These are phyloP conservation scores for Mycena olivaceomarginata DNA, from an alignment of 768 basidiomycete genomes.

Conservation along the genomic window DNA sequence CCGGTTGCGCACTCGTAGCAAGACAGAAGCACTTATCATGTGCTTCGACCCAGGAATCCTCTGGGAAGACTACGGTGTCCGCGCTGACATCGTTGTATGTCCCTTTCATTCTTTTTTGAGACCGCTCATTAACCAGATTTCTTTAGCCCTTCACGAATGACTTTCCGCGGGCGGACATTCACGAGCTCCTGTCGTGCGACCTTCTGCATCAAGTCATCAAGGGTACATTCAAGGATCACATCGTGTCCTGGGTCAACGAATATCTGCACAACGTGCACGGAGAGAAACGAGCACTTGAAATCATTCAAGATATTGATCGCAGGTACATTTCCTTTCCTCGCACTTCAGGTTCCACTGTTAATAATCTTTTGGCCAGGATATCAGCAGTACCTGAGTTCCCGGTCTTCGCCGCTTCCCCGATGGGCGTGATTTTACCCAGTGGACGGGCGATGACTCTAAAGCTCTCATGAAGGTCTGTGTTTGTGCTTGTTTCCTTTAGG, in stretches of 20 bases:
- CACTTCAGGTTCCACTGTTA: neutral
- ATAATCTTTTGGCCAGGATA: slow-evolving; percentile 33
- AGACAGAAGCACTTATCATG: slow-evolving; percentile 27
- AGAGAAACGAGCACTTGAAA: slow-evolving; percentile 25
- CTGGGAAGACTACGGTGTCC: slow-evolving; percentile 45
- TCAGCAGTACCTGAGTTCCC: slow-evolving; percentile 47
- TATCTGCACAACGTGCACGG: slow-evolving; percentile 43
- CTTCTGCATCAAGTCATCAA: slow-evolving; percentile 49
- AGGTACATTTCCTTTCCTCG: slow-evolving; percentile 28
- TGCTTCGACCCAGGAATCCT: slow-evolving; percentile 36
- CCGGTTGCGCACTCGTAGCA: slow-evolving; percentile 10
- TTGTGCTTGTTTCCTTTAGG: neutral
- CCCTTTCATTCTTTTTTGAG: neutral
- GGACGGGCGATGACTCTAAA: slow-evolving; percentile 58
- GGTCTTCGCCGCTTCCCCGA: slow-evolving; percentile 48
- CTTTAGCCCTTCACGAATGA: slow-evolving; percentile 46
- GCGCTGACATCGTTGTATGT: slow-evolving; percentile 43
- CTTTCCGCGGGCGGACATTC: slow-evolving; percentile 43
- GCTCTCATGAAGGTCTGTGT: slow-evolving; percentile 54
- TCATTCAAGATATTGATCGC: slow-evolving; percentile 51
- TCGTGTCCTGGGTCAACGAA: slow-evolving; percentile 50
- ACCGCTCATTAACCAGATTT: neutral
- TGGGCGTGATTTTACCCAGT: slow-evolving; percentile 51
- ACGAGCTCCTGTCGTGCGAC: slow-evolving; percentile 22
- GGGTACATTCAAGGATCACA: slow-evolving; percentile 44